phyloP scores from a whole-genome alignment of 192 early-diverging fungal species.

The Martensiomyces pterosporus region DNA sequence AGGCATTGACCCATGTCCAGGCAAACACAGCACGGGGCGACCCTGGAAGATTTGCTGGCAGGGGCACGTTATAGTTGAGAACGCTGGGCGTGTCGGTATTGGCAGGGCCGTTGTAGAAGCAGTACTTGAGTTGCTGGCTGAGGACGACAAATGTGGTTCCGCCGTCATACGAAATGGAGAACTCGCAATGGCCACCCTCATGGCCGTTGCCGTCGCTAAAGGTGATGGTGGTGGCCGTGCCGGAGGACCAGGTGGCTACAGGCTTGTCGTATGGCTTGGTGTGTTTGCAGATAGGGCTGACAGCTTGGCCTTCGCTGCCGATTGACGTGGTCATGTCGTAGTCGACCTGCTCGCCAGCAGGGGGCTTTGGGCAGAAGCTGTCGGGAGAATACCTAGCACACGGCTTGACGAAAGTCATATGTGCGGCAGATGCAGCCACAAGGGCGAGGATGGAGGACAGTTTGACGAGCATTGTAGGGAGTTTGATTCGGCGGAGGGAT shows the following conservation, averaged over 20 bases:
- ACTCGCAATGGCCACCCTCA: conserved; percentile 64
- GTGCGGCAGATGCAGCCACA: background rate
- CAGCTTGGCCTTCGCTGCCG: background rate
- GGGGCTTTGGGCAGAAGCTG: background rate
- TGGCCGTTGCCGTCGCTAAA: conserved; percentile 38
- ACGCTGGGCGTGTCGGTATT: background rate
- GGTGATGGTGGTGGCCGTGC: conserved; percentile 43
- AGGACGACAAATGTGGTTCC: conserved; percentile 58
- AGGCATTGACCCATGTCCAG: conserved; percentile 61
- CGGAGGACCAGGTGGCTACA: conserved; percentile 49
- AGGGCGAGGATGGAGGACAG: background rate
- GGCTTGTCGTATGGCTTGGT: conserved; percentile 22
- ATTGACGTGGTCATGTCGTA: conserved; percentile 4
- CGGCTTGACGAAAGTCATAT: background rate
- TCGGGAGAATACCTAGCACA: background rate
- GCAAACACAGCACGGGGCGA: conserved; percentile 52
- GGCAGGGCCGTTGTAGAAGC: conserved; percentile 28
- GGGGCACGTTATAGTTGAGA: conserved; percentile 28
- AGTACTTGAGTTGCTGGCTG: conserved; percentile 34
- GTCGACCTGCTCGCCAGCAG: conserved; percentile 3
- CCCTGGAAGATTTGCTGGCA: conserved; percentile 47
- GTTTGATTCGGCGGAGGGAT: too few species aligned
- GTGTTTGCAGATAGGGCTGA: conserved; percentile 35
- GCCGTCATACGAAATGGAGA: conserved; percentile 59
- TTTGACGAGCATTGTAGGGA: background rate